Evolutionary conservation across 345 rosid species (phyloP).

Genomic region (Mangifera indica): DNA sequence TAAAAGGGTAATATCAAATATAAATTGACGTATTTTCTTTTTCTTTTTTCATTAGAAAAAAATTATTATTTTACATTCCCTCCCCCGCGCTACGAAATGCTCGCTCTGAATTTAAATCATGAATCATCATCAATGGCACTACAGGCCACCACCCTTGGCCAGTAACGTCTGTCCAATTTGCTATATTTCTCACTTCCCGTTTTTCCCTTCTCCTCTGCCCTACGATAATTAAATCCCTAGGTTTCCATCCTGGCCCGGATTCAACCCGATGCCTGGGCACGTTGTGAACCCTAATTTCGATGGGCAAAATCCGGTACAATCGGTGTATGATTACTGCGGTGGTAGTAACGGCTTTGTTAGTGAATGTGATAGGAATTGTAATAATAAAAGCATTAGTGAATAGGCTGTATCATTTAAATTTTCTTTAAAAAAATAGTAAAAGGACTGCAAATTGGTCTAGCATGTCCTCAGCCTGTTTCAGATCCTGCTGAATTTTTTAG

Average conservation of each 20-base stretch:
- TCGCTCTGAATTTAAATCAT: not conserved
- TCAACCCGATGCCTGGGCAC: slow-evolving; percentile 48
- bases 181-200: slow-evolving; percentile 67
- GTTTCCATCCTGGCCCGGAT: slow-evolving; percentile 43
- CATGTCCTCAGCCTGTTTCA: not conserved
- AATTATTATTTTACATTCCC: not conserved
- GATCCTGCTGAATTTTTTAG: not conserved
- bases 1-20: no score
- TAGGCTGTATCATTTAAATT: no score
- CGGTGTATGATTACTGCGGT: slow-evolving; percentile 27
- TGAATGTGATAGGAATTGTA: slow-evolving; percentile 49
- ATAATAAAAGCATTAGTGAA: slow-evolving; percentile 67
- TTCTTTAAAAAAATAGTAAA: not conserved
- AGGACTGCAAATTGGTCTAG: not conserved
- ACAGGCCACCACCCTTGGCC: slow-evolving; percentile 41
- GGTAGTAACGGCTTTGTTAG: slow-evolving; percentile 26
- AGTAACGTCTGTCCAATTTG: slow-evolving; percentile 58
- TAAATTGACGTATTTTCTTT: no score
- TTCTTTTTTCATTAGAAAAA: not conserved
- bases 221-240: slow-evolving; percentile 40
- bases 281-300: slow-evolving; percentile 28
- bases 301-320: slow-evolving; percentile 5
- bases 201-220: slow-evolving; percentile 51
- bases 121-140: slow-evolving; percentile 58
- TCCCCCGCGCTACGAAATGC: not conserved